phyloP scores from a whole-genome alignment of 1,284 basidiomycete species.

The Albatrellus sp. region DNA sequence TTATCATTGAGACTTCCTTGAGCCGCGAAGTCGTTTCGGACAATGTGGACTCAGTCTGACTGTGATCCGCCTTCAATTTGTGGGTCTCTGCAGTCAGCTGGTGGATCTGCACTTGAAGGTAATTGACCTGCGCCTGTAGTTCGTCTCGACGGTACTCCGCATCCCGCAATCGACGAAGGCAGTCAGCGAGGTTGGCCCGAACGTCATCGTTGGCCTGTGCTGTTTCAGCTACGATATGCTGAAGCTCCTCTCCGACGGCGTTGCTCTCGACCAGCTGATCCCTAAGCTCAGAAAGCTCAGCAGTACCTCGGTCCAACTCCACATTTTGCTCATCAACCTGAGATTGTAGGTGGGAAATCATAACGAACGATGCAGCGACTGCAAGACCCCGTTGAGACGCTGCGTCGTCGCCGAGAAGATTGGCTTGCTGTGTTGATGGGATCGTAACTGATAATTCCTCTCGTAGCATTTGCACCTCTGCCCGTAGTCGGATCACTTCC shows the following conservation, averaged over 20 bases:
- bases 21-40: constrained; percentile 28
- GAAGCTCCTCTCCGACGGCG: constrained; percentile 2
- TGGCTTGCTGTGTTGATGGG: background rate
- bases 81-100: constrained; percentile 20
- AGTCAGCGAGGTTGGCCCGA: background rate
- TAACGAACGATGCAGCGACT: constrained; percentile 8
- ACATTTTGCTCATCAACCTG: constrained; percentile 3
- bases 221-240: background rate
- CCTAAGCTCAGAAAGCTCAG: constrained; percentile 4
- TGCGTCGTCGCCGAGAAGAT: background rate
- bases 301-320: background rate
- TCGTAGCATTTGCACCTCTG: constrained; percentile 9
- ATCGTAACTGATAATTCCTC: constrained; percentile 4
- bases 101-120: constrained; percentile 13
- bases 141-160: background rate
- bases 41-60: constrained; percentile 14
- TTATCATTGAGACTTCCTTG: constrained; percentile 24
- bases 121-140: constrained; percentile 19
- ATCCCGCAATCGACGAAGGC: background rate
- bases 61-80: constrained; percentile 20
- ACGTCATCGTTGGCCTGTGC: background rate
- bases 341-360: constrained; percentile 9
- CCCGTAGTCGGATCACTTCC: constrained; percentile 7
- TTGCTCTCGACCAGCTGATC: constrained; percentile 1
- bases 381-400: background rate